Percentiles rank a stretch among this genome's conserved stretches.
phyloP scores from a whole-genome alignment of 768 basidiomycete species.

The Serendipita sp. region DNA sequence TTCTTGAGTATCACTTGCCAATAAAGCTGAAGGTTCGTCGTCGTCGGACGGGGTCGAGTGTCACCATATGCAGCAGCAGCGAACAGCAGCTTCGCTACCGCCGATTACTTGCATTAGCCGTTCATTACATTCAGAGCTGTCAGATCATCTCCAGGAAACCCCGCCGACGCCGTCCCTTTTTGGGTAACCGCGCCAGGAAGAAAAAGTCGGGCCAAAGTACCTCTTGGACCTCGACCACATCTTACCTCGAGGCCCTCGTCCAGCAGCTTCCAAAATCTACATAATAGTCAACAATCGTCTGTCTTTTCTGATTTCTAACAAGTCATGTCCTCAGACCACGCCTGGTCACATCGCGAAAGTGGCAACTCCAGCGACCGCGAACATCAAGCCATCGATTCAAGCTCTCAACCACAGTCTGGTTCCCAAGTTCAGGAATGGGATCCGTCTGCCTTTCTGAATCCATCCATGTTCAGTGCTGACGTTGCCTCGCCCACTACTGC shows the following conservation, averaged over 20 bases:
- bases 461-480: not conserved
- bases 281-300: not conserved
- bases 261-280: no score
- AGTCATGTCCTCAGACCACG: not conserved
- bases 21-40: no score
- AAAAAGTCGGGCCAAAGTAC: no score
- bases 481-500: not conserved
- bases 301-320: not conserved
- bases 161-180: not conserved
- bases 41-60: no score
- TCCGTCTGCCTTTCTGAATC: conserved; percentile 4
- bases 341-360: not conserved
- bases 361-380: not conserved
- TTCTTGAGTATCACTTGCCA: no score
- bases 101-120: no score
- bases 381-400: not conserved
- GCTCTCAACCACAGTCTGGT: not conserved
- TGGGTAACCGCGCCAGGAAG: not conserved
- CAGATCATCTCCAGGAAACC: not conserved
- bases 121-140: not conserved
- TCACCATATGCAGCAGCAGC: no score
- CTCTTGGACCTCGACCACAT: not conserved
- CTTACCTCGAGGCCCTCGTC: not conserved
- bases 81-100: no score
- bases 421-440: conserved; percentile 1